Evolutionary conservation across 2,329 filamentous ascomycete genomes (phyloP).

Genomic region (Xylaria sp.): DNA sequence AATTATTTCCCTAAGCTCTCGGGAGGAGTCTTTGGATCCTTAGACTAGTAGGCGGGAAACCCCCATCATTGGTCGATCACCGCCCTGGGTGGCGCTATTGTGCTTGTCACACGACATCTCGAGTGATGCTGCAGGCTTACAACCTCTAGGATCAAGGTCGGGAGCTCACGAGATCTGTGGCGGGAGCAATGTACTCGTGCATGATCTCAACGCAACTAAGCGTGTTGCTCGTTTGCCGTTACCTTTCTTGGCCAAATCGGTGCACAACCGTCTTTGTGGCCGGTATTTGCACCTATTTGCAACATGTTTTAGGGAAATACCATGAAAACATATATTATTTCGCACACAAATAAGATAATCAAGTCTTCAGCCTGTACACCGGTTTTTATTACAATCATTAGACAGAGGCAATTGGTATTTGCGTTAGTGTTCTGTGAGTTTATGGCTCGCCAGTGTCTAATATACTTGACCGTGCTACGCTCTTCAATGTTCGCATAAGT

Average conservation of each 20-base stretch:
- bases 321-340: not conserved
- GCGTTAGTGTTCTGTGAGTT: not conserved
- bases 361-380: not conserved
- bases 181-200: constrained; percentile 46
- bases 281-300: constrained; percentile 15
- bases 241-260: constrained; percentile 47
- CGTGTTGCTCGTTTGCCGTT: constrained; percentile 50
- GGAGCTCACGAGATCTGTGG: constrained; percentile 49
- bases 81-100: constrained; percentile 40
- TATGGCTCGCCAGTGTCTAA: not conserved
- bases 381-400: not conserved
- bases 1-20: not conserved
- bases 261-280: constrained; percentile 16
- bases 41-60: constrained; percentile 1
- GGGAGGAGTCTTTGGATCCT: constrained; percentile 5
- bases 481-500: constrained; percentile 11
- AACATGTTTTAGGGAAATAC: not conserved
- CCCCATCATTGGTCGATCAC: constrained; percentile 21
- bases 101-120: constrained; percentile 47
- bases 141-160: constrained; percentile 46
- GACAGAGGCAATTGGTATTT: not conserved
- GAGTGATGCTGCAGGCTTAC: constrained; percentile 46
- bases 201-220: constrained; percentile 50
- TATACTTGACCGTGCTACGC: not conserved
- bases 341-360: not conserved